A percentile compares a stretch with the other conserved stretches of the same genome.
Evolutionary conservation across 2,329 filamentous ascomycete genomes (phyloP).

Genomic region (Pseudopyricularia javanii): DNA sequence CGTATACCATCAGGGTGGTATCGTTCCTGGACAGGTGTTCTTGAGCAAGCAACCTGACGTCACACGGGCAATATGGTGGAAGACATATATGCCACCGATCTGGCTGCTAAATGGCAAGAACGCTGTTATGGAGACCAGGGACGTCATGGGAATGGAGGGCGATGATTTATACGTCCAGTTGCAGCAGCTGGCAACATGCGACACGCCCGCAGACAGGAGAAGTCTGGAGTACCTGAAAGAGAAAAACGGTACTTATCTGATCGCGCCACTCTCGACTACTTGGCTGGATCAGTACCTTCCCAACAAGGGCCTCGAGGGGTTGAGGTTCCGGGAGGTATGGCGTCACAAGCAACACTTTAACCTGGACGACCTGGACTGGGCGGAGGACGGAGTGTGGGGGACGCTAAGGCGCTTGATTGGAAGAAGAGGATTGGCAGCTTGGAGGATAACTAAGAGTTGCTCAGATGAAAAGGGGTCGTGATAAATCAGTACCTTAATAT

Average conservation of each 20-base stretch:
- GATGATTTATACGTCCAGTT: slow-evolving; percentile 47
- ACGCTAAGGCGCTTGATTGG: slow-evolving; percentile 58
- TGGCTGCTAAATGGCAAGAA: slow-evolving; percentile 72
- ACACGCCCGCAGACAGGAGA: slow-evolving; percentile 41
- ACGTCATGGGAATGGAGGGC: slow-evolving; percentile 62
- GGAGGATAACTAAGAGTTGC: slow-evolving; percentile 55
- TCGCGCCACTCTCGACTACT: slow-evolving; percentile 59
- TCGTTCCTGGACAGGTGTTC: slow-evolving; percentile 65
- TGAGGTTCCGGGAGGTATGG: slow-evolving; percentile 61
- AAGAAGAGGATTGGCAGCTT: slow-evolving; percentile 46
- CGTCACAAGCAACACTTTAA: slow-evolving; percentile 57
- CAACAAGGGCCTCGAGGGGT: slow-evolving; percentile 44
- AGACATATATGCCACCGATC: slow-evolving; percentile 70
- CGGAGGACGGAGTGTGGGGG: slow-evolving; percentile 60
- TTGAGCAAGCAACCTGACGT: slow-evolving; percentile 58
- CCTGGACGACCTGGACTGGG: slow-evolving; percentile 71
- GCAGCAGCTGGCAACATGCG: slow-evolving; percentile 47
- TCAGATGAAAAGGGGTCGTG: slow-evolving; percentile 1
- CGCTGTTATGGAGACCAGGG: slow-evolving; percentile 54
- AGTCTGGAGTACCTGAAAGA: slow-evolving; percentile 46
- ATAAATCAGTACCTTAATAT: neutral
- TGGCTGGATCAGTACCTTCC: slow-evolving; percentile 53
- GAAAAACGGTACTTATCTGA: slow-evolving; percentile 53
- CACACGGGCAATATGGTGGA: slow-evolving; percentile 69
- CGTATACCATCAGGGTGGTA: slow-evolving; percentile 69